Base-by-base conservation (phyloP, 768 basidiomycete genomes). In the Dentipellis fragilis region DNA sequence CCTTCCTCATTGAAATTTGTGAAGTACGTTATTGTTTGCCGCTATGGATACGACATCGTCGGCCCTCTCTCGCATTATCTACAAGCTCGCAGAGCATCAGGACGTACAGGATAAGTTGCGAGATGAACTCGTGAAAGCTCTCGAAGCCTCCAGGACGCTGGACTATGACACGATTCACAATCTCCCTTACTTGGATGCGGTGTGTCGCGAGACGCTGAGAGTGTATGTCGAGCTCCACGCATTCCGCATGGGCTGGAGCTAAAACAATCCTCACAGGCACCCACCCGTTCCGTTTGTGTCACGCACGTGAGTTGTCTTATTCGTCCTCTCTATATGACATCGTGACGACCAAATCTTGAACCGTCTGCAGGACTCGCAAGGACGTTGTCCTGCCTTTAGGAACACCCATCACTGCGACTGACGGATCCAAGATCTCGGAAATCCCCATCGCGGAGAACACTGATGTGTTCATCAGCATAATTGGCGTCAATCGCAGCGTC, bases 161-260 rank as follows among this genome's bases (percentile, higher is more conserved):
- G 59, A 59, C 16, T 73, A 74, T 51, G 73, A 79, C 59, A 58
- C 64, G 1, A 68, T 80, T 19, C 68, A 72, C 56, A 55, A 62
- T 8, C 65, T 81, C 21, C 71, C 75, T 1, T 78, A 75, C 62
- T 68, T 80, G 49, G 78, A 80, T 54, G 72, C 69, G 8, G 62
- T 77, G 39, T 63, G 73, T 39, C 68, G 71, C 16, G 76, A 77
- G 63, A 74, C 71, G 2, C 54, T 78, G 48, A 69, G 76, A 29
- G 55, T 74, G 22, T 54, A 75, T 58, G 72, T 72, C 10, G 29
- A 29, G 6, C 3, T 6, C 29, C 29, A 3, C 29, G 6, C 3
- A 29, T 29, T 29, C 29, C 6, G 29, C 29, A 29, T 6, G 6
- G 29, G 6, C 29, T 6, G 6, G 6, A 29, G 6, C 29, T 29